Percentiles rank a stretch among this genome's conserved stretches.
Conservation (phyloP, 2,329 filamentous ascomycete genomes). For the Colletotrichum gigasporum region DNA sequence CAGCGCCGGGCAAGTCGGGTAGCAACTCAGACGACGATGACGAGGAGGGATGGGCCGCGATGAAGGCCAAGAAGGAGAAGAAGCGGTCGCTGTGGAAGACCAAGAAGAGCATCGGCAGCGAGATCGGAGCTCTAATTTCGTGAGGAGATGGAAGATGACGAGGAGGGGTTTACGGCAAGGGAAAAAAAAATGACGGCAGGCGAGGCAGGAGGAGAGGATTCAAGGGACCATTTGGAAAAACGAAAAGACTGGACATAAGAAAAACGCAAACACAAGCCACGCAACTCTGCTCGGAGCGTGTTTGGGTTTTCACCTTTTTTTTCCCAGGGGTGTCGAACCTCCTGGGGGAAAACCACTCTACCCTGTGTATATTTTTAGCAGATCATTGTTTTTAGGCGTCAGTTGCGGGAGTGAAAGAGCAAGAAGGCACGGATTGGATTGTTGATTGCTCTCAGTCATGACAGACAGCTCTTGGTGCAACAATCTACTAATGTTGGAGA, state of each 20-base stretch:
- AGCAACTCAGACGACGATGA: constrained; percentile 68
- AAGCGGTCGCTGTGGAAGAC: constrained; percentile 73
- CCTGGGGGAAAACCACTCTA: neutral
- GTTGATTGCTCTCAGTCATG: constrained; percentile 16
- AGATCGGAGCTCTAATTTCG: constrained; percentile 58
- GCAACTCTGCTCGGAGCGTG: neutral
- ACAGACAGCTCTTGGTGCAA: constrained; percentile 28
- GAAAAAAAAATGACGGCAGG: neutral
- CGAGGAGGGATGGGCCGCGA: constrained; percentile 75
- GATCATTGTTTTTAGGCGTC: constrained; percentile 18
- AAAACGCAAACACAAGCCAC: neutral
- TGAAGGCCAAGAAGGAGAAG: constrained; percentile 75
- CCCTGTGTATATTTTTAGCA: constrained; percentile 27
- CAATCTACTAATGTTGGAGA: constrained; percentile 32
- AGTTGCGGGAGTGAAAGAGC: neutral
- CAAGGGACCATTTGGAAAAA: neutral
- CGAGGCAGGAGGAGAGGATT: neutral
- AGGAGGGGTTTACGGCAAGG: neutral
- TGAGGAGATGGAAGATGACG: constrained; percentile 12
- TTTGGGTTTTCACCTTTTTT: neutral
- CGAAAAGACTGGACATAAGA: constrained; percentile 29
- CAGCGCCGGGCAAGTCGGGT: constrained; percentile 50
- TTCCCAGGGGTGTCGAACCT: neutral
- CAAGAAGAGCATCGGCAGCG: constrained; percentile 64
- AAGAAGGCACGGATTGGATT: constrained; percentile 20